Evolutionary conservation across 768 basidiomycete genomes (phyloP), one percentile per base, ranked within the genome.

Genomic region (Kockovaella imperatae): DNA sequence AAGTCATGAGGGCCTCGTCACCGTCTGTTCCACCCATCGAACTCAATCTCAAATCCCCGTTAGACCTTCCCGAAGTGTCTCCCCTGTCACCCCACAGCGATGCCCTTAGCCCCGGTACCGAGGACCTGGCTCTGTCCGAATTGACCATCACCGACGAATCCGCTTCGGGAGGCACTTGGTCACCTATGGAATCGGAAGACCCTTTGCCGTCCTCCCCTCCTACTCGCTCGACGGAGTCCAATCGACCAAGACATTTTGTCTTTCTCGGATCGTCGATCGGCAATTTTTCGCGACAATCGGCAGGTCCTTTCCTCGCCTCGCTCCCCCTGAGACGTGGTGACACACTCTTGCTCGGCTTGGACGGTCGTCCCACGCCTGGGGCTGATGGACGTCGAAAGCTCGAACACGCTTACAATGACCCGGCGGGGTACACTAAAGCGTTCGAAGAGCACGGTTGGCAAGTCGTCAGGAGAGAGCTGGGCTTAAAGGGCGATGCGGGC

Each of bases 191-290:
- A 7, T 45, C 45, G 15, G 42, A 50, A 2, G 28, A 21, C 31
- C 20, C 40, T 10, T 14, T 34, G 34, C 4, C 18, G 25, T 13
- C 10, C 35, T 13, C 6, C 29, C 42, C 10, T 2, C 42, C n/a
- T n/a, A n/a, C n/a, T n/a, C n/a, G n/a, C n/a, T n/a, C n/a, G n/a
- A 6, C 25, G 20, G 23, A 42, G 40, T 42, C 24, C 40, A 17
- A 6, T 15, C 17, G 67, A 15, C 82, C 85, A 13, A 69, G 88
- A 26, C 90, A 95, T 62, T 74, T 96, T 45, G 74, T 97, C 52
- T 96, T 95, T 75, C 75, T 97, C 15, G 95, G 93, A 0, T 90
- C 86, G 0, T 87, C 87, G 0, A 67, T 97, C 5, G 95, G 91
- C 5, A 97, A 96, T 74, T 96, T 97, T 69, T 60, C 75, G 4